These are phyloP conservation scores for Myxozyma lipomycoides DNA, from an alignment of 805 yeast genomes.

Conservation along the genomic window DNA sequence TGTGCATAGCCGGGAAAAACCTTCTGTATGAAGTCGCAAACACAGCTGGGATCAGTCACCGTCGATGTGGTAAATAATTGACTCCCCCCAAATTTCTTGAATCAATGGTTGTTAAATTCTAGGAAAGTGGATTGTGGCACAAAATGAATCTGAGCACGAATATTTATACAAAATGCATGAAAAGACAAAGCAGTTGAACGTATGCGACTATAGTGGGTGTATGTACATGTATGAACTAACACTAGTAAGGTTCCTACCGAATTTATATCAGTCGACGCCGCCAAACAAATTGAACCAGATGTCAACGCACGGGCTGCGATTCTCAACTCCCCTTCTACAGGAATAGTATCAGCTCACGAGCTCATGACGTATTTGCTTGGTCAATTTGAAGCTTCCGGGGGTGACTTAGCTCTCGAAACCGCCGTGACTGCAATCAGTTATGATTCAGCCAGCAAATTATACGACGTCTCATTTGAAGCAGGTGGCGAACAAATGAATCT, in stretches of 20 bases:
- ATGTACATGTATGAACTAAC: background rate
- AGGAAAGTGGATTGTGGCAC: constrained; percentile 79
- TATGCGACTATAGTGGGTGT: constrained; percentile 3
- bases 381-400: constrained; percentile 53
- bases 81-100: constrained; percentile 1
- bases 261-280: constrained; percentile 47
- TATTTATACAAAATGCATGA: constrained; percentile 52
- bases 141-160: constrained; percentile 57
- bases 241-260: constrained; percentile 47
- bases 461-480: constrained; percentile 31
- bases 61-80: constrained; percentile 64
- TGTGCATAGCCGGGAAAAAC: constrained; percentile 74
- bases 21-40: constrained; percentile 51
- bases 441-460: constrained; percentile 10
- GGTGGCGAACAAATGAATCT: constrained; percentile 41
- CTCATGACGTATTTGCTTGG: constrained; percentile 58
- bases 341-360: constrained; percentile 79
- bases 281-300: constrained; percentile 57
- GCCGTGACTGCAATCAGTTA: constrained; percentile 45
- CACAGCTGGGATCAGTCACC: constrained; percentile 52
- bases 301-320: constrained; percentile 59
- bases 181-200: constrained; percentile 49
- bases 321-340: constrained; percentile 74
- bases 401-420: constrained; percentile 63
- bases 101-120: background rate